Percentiles rank a stretch among this genome's conserved stretches.
phyloP scores from a whole-genome alignment of 768 basidiomycete genomes.

The Pluteus cervinus region DNA sequence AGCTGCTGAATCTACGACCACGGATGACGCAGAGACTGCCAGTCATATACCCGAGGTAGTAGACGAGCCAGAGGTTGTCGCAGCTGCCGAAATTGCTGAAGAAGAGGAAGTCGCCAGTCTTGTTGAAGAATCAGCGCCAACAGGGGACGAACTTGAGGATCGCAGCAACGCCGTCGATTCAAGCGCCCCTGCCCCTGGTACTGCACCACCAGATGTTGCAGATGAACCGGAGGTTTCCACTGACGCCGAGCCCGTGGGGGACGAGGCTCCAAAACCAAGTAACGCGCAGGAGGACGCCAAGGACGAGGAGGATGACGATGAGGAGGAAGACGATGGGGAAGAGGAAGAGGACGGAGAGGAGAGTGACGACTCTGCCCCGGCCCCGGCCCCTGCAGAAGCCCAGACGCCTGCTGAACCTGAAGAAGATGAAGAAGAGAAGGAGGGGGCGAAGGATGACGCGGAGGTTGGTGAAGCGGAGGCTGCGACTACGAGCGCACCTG shows the following conservation, averaged over 20 bases:
- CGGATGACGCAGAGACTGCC: no score
- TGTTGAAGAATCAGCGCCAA: constrained; percentile 1
- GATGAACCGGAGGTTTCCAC: no score
- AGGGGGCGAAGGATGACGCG: neutral
- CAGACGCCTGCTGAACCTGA: neutral
- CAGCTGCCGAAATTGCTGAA: neutral
- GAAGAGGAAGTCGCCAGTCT: neutral
- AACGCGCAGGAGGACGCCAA: constrained; percentile 4
- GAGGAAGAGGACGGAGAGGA: constrained; percentile 11
- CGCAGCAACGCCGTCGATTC: constrained; percentile 13
- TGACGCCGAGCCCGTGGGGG: constrained; percentile 6
- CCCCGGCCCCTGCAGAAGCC: neutral
- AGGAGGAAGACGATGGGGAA: constrained; percentile 7
- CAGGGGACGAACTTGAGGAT: constrained; percentile 19
- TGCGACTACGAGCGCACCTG: neutral
- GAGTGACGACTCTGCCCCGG: neutral
- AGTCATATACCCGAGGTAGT: no score
- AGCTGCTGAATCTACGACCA: no score
- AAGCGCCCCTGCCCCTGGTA: no score
- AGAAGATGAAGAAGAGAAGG: constrained; percentile 2
- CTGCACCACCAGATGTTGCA: no score
- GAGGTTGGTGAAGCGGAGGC: constrained; percentile 1
- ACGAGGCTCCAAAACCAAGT: constrained; percentile 2
- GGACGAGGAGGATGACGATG: constrained; percentile 7
- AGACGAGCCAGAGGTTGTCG: neutral